Conservation (phyloP, 176 grass and related monocot genomes). For the Saccharum spontaneum region DNA sequence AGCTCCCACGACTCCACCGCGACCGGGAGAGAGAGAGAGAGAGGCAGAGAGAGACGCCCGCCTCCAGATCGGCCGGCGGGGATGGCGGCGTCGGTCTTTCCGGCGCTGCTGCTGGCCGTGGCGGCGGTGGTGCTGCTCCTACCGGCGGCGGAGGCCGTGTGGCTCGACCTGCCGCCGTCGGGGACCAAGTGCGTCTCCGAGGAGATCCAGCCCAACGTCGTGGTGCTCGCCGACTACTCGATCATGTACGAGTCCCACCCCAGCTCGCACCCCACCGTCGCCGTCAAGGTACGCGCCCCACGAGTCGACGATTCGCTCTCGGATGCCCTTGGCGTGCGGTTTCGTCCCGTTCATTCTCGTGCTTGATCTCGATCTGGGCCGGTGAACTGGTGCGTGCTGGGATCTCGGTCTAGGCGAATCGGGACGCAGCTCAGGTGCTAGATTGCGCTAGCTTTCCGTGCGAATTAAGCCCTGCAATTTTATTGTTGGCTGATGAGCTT, state of each 20-base stretch:
- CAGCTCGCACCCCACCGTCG: slow-evolving; percentile 58
- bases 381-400: neutral
- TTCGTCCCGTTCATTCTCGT: neutral
- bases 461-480: neutral
- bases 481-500: neutral
- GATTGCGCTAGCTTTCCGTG: neutral
- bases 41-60: neutral
- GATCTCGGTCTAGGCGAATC: neutral
- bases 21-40: neutral
- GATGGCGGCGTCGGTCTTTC: slow-evolving; percentile 22
- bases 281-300: slow-evolving; percentile 56
- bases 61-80: slow-evolving; percentile 36
- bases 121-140: neutral
- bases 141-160: slow-evolving; percentile 53
- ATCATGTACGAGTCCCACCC: slow-evolving; percentile 57
- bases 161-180: slow-evolving; percentile 68
- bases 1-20: slow-evolving; percentile 26
- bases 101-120: slow-evolving; percentile 15
- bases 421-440: neutral
- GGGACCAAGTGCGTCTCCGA: slow-evolving; percentile 98
- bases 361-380: slow-evolving; percentile 23
- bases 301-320: neutral
- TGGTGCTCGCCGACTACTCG: slow-evolving; percentile 78
- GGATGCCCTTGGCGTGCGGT: neutral
- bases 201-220: slow-evolving; percentile 99